Evolutionary conservation across 768 basidiomycete genomes (phyloP).

Genomic region (Tephrocybe sp.): DNA sequence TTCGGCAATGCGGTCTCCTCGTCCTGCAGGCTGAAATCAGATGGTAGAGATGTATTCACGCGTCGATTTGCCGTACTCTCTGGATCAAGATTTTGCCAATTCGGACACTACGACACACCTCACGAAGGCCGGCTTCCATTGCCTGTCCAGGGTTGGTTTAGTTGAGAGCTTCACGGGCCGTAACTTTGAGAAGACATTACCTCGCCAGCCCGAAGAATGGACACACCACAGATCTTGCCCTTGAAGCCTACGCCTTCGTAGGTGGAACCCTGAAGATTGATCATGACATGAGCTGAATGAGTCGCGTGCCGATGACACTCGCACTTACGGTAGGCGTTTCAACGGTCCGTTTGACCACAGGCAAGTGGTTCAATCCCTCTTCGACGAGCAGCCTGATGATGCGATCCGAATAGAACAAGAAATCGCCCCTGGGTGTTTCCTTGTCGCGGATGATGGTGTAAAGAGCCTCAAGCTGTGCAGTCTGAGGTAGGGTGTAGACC

Average conservation of each 20-base stretch:
- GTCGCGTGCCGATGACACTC: background rate
- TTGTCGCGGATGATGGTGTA: conserved; percentile 94
- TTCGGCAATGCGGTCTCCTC: conserved; percentile 94
- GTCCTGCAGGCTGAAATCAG: conserved; percentile 51
- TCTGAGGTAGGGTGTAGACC: conserved; percentile 88
- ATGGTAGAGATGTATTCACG: background rate
- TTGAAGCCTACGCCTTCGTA: conserved; percentile 95
- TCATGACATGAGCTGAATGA: background rate
- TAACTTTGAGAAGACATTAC: conserved; percentile 31
- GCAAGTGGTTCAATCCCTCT: conserved; percentile 87
- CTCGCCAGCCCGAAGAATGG: conserved; percentile 93
- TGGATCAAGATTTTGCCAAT: conserved; percentile 99
- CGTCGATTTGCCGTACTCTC: conserved; percentile 50
- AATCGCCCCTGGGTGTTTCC: conserved; percentile 88
- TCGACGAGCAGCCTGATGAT: conserved; percentile 85
- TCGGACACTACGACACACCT: conserved; percentile 91
- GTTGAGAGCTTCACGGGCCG: background rate
- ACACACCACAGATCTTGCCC: conserved; percentile 95
- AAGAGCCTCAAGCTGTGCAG: conserved; percentile 90
- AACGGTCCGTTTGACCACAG: conserved; percentile 68
- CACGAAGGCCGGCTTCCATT: conserved; percentile 96
- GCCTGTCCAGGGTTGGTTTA: conserved; percentile 62
- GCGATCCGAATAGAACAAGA: conserved; percentile 93
- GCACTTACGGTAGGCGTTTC: conserved; percentile 77
- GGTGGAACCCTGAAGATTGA: conserved; percentile 56